Conservation (phyloP, 805 yeast species). For the Teunomyces kruisii region DNA sequence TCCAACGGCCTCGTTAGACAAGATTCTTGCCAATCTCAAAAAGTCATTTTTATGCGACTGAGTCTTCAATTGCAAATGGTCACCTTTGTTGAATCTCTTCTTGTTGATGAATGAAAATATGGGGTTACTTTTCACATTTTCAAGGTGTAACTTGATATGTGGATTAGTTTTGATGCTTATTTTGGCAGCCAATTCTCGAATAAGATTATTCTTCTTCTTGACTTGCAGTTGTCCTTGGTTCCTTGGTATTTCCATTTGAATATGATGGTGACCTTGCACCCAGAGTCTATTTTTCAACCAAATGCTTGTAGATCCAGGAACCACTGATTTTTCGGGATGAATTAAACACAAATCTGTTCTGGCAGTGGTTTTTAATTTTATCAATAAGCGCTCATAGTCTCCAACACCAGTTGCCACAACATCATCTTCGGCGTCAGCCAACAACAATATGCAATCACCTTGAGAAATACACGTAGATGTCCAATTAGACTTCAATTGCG, state of each 20-base stretch:
- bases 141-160: constrained; percentile 30
- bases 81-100: constrained; percentile 18
- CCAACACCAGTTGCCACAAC: constrained; percentile 65
- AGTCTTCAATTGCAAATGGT: constrained; percentile 23
- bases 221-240: constrained; percentile 13
- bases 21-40: constrained; percentile 79
- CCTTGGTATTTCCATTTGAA: constrained; percentile 57
- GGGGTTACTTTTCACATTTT: constrained; percentile 31
- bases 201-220: constrained; percentile 21
- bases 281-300: constrained; percentile 88
- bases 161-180: constrained; percentile 34
- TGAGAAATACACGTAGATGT: constrained; percentile 89
- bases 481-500: constrained; percentile 83
- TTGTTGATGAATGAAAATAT: constrained; percentile 26
- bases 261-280: constrained; percentile 93
- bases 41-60: constrained; percentile 82
- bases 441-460: constrained; percentile 87
- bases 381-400: constrained; percentile 76
- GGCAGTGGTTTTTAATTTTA: constrained; percentile 78
- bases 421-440: constrained; percentile 79
- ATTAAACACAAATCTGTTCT: constrained; percentile 81
- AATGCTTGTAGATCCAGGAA: constrained; percentile 77
- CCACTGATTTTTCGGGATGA: constrained; percentile 80
- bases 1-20: constrained; percentile 93
- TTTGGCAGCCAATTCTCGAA: constrained; percentile 37